Percentiles rank a stretch among this genome's conserved stretches.
Evolutionary conservation across 805 yeast genomes (phyloP).

Genomic region (Cyberlindnera mrakii): DNA sequence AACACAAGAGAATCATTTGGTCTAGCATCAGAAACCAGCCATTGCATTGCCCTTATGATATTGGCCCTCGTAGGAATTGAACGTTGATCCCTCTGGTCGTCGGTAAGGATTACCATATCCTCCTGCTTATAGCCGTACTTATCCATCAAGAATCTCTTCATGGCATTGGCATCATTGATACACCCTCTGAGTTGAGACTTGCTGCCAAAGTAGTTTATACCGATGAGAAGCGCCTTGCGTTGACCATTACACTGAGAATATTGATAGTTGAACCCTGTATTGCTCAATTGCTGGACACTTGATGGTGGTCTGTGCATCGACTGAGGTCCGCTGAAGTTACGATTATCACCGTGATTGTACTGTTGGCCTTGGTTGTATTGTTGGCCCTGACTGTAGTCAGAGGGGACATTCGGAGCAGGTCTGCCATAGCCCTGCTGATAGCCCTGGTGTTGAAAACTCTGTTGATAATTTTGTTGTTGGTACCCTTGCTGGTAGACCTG

Average conservation of each 20-base stretch:
- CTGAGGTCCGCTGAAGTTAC: constrained; percentile 13
- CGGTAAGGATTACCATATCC: constrained; percentile 44
- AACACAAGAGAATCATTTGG: constrained; percentile 59
- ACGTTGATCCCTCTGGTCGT: constrained; percentile 32
- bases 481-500: not conserved
- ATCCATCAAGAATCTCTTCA: constrained; percentile 31
- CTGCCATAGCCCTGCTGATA: no score
- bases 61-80: constrained; percentile 56
- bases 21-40: constrained; percentile 62
- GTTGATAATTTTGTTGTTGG: not conserved
- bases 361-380: constrained; percentile 7
- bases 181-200: constrained; percentile 56
- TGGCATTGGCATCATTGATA: constrained; percentile 57
- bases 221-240: constrained; percentile 60
- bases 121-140: constrained; percentile 19
- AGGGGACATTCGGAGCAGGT: no score
- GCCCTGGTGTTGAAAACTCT: no score
- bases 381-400: constrained; percentile 1
- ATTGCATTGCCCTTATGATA: constrained; percentile 63
- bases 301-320: constrained; percentile 13
- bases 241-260: constrained; percentile 59
- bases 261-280: constrained; percentile 22
- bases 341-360: constrained; percentile 1
- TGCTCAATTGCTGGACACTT: constrained; percentile 15
- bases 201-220: constrained; percentile 62